Evolutionary conservation across 371 early-diverging fungal genomes (phyloP).

Genomic region (Apophysomyces variabilis): DNA sequence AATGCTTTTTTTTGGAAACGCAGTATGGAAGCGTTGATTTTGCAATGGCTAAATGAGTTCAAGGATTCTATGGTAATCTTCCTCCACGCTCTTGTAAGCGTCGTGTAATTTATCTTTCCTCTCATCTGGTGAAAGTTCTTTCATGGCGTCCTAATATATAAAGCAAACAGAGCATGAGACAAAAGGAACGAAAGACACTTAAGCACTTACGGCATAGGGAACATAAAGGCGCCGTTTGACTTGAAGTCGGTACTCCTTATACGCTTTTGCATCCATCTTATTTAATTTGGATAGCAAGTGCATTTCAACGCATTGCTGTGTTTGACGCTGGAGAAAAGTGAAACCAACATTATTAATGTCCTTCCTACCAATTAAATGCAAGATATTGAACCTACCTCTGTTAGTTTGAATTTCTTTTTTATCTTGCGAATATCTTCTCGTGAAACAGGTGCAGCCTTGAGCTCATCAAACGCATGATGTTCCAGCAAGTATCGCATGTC

Average conservation of each 20-base stretch:
- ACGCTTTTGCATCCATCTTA: conserved; percentile 51
- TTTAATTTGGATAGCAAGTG: conserved; percentile 63
- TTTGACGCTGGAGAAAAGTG: conserved; percentile 63
- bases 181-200: neutral
- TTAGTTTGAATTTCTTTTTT: conserved; percentile 59
- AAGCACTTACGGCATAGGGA: conserved; percentile 67
- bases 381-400: conserved; percentile 48
- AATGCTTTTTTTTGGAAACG: neutral
- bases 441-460: conserved; percentile 61
- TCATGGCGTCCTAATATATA: conserved; percentile 59
- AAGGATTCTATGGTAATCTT: conserved; percentile 79
- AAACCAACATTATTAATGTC: neutral
- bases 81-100: conserved; percentile 73
- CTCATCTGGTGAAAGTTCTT: conserved; percentile 66
- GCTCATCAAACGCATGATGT: conserved; percentile 61
- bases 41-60: conserved; percentile 45
- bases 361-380: too few species aligned
- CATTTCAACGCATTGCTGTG: conserved; percentile 81
- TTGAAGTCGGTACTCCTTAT: conserved; percentile 70
- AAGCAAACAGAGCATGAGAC: neutral
- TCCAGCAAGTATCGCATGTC: conserved; percentile 72
- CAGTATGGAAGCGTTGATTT: neutral
- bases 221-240: conserved; percentile 84
- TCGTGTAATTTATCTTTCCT: conserved; percentile 75
- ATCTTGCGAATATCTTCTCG: conserved; percentile 47